phyloP scores from a whole-genome alignment of 768 basidiomycete genomes.

The Boletales sp. region DNA sequence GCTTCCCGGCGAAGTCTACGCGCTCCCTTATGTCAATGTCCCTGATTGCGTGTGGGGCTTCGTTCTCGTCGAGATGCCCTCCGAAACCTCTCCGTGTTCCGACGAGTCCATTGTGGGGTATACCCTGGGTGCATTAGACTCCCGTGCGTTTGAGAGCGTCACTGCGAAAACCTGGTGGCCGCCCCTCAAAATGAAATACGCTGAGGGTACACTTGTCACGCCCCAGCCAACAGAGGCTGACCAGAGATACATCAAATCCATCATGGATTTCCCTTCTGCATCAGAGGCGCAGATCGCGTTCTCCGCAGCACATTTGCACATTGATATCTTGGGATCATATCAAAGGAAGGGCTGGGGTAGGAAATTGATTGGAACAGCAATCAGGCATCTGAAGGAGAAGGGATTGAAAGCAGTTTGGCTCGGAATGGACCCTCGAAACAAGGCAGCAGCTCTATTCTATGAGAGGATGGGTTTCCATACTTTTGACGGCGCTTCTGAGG shows the following conservation, averaged over 20 bases:
- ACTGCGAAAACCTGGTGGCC: conserved; percentile 66
- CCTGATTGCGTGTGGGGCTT: conserved; percentile 66
- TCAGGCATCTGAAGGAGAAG: conserved; percentile 49
- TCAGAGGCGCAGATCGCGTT: conserved; percentile 56
- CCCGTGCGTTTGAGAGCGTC: conserved; percentile 57
- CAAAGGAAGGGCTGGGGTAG: conserved; percentile 72
- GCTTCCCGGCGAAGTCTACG: conserved; percentile 69
- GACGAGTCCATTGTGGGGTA: conserved; percentile 63
- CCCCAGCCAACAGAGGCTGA: conserved; percentile 22
- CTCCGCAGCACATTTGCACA: conserved; percentile 73
- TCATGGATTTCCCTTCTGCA: conserved; percentile 38
- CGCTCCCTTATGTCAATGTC: conserved; percentile 70
- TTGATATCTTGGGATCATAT: conserved; percentile 64
- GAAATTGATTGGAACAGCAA: conserved; percentile 52
- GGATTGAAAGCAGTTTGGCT: conserved; percentile 57
- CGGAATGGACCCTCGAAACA: conserved; percentile 64
- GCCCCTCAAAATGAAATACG: conserved; percentile 52
- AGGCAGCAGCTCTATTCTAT: conserved; percentile 59
- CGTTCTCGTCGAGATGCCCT: conserved; percentile 54
- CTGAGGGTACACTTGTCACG: conserved; percentile 14
- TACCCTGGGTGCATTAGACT: conserved; percentile 63
- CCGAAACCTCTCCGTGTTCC: conserved; percentile 18
- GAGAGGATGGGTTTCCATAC: conserved; percentile 54
- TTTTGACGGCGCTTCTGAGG: conserved; percentile 49
- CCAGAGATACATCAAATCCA: conserved; percentile 30